Conservation (phyloP, 2,329 filamentous ascomycete genomes). For the Calonectria pseudoturangicola region DNA sequence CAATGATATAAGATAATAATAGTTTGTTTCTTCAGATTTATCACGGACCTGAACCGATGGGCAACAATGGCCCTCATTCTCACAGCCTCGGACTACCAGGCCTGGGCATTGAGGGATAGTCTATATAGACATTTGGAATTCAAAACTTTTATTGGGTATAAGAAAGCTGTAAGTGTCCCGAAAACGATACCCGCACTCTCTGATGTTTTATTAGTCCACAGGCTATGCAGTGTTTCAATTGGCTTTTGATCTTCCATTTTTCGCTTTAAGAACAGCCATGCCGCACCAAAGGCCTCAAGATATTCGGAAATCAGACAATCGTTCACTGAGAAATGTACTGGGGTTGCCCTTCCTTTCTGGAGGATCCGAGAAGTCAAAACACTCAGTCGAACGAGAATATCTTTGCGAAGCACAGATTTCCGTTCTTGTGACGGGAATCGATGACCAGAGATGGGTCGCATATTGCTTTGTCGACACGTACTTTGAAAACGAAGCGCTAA, state of each 20-base stretch:
- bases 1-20: not conserved
- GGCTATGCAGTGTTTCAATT: conserved; percentile 18
- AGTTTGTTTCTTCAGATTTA: conserved; percentile 2
- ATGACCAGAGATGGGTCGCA: not conserved
- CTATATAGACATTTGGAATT: conserved; percentile 21
- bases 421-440: not conserved
- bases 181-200: not conserved
- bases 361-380: no score
- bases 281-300: not conserved
- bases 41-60: conserved; percentile 27
- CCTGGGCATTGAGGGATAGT: not conserved
- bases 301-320: not conserved
- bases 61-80: conserved; percentile 22
- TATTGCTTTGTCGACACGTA: conserved; percentile 41
- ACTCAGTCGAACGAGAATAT: not conserved
- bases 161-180: not conserved
- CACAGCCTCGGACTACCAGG: conserved; percentile 2
- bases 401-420: conserved; percentile 40
- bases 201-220: not conserved
- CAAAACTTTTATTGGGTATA: conserved; percentile 1
- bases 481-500: not conserved
- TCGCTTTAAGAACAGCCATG: not conserved
- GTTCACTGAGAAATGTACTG: not conserved
- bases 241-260: conserved; percentile 21
- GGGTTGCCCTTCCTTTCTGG: not conserved